Percentiles rank a stretch among this genome's conserved stretches.
Conservation (phyloP, 2,329 filamentous ascomycete species). For the Trichoderma sp. region DNA sequence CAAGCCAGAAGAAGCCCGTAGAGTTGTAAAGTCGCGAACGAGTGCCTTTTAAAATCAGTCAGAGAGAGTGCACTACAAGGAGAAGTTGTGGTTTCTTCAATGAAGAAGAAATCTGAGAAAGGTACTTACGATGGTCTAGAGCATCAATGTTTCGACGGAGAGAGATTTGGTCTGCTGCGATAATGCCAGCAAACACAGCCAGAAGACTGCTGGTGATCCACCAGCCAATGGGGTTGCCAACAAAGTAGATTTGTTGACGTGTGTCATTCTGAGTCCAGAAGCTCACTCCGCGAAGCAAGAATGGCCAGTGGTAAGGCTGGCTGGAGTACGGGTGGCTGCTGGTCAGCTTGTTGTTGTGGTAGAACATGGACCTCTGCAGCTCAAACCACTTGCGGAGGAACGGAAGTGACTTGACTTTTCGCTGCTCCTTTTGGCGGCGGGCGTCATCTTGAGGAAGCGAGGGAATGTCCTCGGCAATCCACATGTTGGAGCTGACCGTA, state of each 20-base stretch:
- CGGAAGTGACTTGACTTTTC: slow-evolving; percentile 77
- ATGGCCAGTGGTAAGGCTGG: slow-evolving; percentile 95
- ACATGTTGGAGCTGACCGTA: slow-evolving; percentile 85
- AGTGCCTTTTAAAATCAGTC: slow-evolving; percentile 58
- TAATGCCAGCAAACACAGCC: slow-evolving; percentile 89
- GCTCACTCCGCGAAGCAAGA: slow-evolving; percentile 93
- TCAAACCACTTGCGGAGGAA: slow-evolving; percentile 96
- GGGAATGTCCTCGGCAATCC: slow-evolving; percentile 91
- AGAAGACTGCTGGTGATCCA: slow-evolving; percentile 92
- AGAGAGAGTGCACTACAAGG: neutral
- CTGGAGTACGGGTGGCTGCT: slow-evolving; percentile 96
- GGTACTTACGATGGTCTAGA: slow-evolving; percentile 81
- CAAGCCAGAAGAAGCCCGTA: slow-evolving; percentile 97
- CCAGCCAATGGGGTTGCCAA: slow-evolving; percentile 96
- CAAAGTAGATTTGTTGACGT: slow-evolving; percentile 95
- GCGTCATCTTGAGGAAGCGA: slow-evolving; percentile 70
- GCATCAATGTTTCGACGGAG: slow-evolving; percentile 91
- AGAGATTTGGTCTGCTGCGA: slow-evolving; percentile 90
- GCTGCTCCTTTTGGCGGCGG: slow-evolving; percentile 73
- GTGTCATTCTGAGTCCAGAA: slow-evolving; percentile 99
- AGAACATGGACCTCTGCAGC: slow-evolving; percentile 97
- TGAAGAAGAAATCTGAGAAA: neutral
- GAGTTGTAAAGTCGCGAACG: slow-evolving; percentile 96
- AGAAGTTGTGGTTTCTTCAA: neutral
- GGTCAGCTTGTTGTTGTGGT: slow-evolving; percentile 97